Base-by-base conservation (phyloP, 176 grass and related monocot genomes). In the Luzula sylvatica region DNA sequence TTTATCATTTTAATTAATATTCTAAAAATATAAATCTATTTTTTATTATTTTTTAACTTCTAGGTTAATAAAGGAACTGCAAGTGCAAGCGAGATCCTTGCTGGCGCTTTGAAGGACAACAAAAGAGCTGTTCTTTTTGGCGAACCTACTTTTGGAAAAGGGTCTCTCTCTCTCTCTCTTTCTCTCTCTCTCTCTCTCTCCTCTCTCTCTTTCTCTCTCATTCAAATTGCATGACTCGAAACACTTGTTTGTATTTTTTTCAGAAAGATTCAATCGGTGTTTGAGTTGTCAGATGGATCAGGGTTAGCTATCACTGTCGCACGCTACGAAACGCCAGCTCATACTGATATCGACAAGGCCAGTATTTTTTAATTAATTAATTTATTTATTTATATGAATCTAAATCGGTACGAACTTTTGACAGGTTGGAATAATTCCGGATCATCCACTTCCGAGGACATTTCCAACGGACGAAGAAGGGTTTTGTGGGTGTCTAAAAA, bases 11-110 rank as follows among this genome's bases (percentile, higher is more conserved):
- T 52, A 51, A 23, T 26, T 35, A 39, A 19, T 29, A 58, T 53
- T 27, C 5, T 21, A 20, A 48, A 8, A 40, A 12, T 29, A 38
- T 51, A 47, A 25, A 13, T 65, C 11, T 39, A 16, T 43, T 24
- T 17, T 46, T 1, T 65, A 11, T 51, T 38, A 20, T 45, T 48
- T 41, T 72, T 15, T 38, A 67, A 26, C 15, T 86, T 41, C 12
- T 70, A 96, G 92, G 92, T 98, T 29, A 98, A 98, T 43, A 84
- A 81, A 86, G 92, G 85, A 65, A 98, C 92, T 8, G 92, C 92
- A 7, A 90, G 92, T 20, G 92, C 92, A 71, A 90, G 92, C 65
- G 81, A 98, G 56, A 98, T 90, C 70, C 82, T 98, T 64, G 92
- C 92, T 3, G 92, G 81, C 26, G 92, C 92, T 45, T 60, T 98